A percentile compares a stretch with the other conserved stretches of the same genome.
Conservation (phyloP, 2,329 filamentous ascomycete species). For the Myriangium duriaei region DNA sequence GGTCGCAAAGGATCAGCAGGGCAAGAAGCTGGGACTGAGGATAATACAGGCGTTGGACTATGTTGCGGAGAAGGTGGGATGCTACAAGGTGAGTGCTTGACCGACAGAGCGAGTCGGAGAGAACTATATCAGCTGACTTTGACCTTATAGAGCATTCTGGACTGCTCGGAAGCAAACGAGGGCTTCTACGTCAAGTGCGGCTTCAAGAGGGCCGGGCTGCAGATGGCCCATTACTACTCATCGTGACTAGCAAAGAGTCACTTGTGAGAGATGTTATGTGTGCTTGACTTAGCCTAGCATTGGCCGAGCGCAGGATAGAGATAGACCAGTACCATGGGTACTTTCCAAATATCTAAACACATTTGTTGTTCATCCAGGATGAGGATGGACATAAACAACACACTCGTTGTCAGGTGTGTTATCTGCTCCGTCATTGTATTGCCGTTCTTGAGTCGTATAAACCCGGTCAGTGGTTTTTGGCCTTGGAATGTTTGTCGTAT, state of each 20-base stretch:
- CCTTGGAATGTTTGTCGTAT: no score
- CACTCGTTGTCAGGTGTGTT: no score
- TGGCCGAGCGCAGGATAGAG: no score
- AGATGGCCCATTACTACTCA: conserved; percentile 96
- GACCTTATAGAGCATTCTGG: conserved; percentile 68
- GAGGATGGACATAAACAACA: no score
- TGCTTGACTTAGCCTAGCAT: no score
- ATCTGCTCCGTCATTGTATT: no score
- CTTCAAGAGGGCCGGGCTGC: conserved; percentile 77
- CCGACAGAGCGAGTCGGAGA: not conserved
- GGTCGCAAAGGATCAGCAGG: conserved; percentile 87
- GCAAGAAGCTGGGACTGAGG: conserved; percentile 85
- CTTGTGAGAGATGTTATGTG: no score
- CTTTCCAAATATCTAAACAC: no score
- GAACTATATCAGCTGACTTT: not conserved
- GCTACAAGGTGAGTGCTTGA: conserved; percentile 66
- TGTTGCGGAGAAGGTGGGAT: conserved; percentile 77
- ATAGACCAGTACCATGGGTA: no score
- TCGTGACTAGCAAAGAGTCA: conserved; percentile 4
- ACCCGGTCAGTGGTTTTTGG: no score
- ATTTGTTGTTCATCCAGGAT: no score
- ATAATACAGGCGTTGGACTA: conserved; percentile 90
- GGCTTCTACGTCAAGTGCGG: conserved; percentile 98
- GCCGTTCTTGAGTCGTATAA: no score
- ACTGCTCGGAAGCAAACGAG: conserved; percentile 92